A percentile compares a stretch with the other conserved stretches of the same genome.
Conservation (phyloP, 345 rosid genomes). For the Odontarrhena argentea region DNA sequence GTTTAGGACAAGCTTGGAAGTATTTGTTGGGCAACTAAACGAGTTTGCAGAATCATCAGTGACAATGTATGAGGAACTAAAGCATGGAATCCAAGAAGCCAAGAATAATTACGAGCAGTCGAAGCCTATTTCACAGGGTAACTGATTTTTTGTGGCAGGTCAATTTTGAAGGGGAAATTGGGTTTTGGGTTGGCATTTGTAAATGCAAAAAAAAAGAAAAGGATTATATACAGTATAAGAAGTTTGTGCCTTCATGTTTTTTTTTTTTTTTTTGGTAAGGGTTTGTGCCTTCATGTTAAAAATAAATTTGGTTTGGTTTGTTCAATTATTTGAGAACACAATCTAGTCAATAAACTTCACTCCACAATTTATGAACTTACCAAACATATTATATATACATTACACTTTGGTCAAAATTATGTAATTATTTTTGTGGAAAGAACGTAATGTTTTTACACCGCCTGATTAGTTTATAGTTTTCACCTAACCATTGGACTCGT, state of each 20-base stretch:
- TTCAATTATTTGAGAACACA: not conserved
- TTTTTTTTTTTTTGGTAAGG: no score
- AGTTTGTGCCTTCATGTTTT: not conserved
- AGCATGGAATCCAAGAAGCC: constrained; percentile 47
- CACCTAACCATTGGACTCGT: no score
- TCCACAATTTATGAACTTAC: no score
- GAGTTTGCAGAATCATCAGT: constrained; percentile 59
- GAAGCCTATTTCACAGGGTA: constrained; percentile 39
- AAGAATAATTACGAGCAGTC: constrained; percentile 44
- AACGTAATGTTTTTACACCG: no score
- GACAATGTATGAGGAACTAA: constrained; percentile 55
- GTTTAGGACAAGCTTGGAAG: constrained; percentile 59
- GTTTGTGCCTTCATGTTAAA: not conserved
- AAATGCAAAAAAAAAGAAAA: constrained; percentile 30
- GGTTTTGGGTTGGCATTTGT: constrained; percentile 36
- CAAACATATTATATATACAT: no score
- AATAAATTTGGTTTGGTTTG: constrained; percentile 1
- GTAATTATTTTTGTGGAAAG: no score
- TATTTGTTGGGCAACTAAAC: constrained; percentile 55
- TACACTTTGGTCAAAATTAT: no score
- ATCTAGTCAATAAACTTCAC: not conserved
- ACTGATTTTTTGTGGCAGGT: not conserved
- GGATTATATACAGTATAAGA: not conserved
- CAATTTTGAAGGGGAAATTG: constrained; percentile 27
- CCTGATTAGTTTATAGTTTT: no score